Evolutionary conservation across 2,329 filamentous ascomycete genomes (phyloP), one percentile per base, ranked within the genome.

Genomic region (Orbilia quercus): DNA sequence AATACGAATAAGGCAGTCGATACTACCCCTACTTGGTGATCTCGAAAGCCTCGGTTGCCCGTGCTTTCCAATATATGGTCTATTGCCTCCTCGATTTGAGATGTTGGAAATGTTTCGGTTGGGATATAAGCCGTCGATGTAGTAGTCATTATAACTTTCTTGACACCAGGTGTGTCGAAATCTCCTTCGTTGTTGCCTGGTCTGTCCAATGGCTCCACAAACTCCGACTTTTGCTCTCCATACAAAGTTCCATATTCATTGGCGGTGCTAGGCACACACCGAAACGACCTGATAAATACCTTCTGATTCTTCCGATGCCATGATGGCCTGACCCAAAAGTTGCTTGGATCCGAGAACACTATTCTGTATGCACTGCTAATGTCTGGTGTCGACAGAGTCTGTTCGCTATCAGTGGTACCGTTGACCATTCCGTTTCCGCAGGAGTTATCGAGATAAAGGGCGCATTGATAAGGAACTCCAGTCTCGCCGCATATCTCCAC

Each of bases 401-500:
- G 54, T 2, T 16, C 12, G 2, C 2, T 40, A 40, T 55, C 34
- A 20, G 50, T 59, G 4, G 31, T 40, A 47, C 62, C 54, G 14
- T 72, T 45, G 7, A 25, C 42, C 28, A 48, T 40, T 25, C 60
- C 54, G 48, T 73, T 66, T 11, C 69, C 47, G 22, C 69, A 73
- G 16, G 60, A 55, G 23, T 66, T 55, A n/a, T 73, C 69, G 18
- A 23, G 59, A 31, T 73, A 73, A 18, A 73, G n/a, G 7, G 20
- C 69, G 22, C 63, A 73, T 55, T 57, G 69, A 31, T 73, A 73
- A n/a, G 69, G 55, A 7, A 22, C 38, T 18, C 55, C 47, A 9
- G 48, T n/a, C 1, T 47, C 28, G 16, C 69, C 60, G 42, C 69
- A 73, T 22, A 73, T 73, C 48, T 73, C 53, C 14, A 62, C 54